Percentiles rank a stretch among this genome's conserved stretches.
Evolutionary conservation across 306 rosid genomes (phyloP).

Genomic region (Prunus davidiana): DNA sequence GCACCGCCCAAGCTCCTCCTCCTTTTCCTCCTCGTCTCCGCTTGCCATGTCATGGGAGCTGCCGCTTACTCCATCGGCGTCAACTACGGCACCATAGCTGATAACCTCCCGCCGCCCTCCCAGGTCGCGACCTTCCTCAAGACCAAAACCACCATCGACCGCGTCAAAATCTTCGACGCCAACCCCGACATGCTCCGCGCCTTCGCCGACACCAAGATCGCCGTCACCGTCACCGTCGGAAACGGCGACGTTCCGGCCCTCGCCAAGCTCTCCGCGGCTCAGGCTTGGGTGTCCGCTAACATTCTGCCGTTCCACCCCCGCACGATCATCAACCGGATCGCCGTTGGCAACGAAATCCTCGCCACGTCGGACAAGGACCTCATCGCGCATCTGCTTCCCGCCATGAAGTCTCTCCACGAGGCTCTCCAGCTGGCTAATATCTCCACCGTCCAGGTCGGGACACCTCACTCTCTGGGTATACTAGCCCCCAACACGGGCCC

Average conservation of each 20-base stretch:
- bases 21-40: constrained; percentile 6
- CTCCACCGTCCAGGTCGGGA: constrained; percentile 47
- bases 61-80: constrained; percentile 55
- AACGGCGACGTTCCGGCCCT: constrained; percentile 70
- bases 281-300: constrained; percentile 55
- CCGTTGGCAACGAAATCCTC: constrained; percentile 83
- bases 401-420: constrained; percentile 57
- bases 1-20: background rate
- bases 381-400: constrained; percentile 65
- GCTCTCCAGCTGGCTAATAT: constrained; percentile 54
- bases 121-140: constrained; percentile 67
- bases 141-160: constrained; percentile 67
- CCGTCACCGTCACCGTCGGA: constrained; percentile 53
- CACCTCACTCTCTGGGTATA: constrained; percentile 83
- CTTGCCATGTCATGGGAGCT: background rate
- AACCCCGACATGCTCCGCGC: constrained; percentile 62
- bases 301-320: constrained; percentile 56
- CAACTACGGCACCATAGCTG: constrained; percentile 82
- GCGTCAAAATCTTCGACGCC: constrained; percentile 68
- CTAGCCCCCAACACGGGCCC: constrained; percentile 58
- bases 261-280: constrained; percentile 52
- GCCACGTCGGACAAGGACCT: constrained; percentile 75
- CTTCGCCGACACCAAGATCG: constrained; percentile 58
- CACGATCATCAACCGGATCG: constrained; percentile 54
- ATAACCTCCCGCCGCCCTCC: constrained; percentile 72